Percentiles rank a stretch among this genome's conserved stretches.
Evolutionary conservation across 768 basidiomycete species (phyloP).

Genomic region (Xerocomus brunneocitrinus): DNA sequence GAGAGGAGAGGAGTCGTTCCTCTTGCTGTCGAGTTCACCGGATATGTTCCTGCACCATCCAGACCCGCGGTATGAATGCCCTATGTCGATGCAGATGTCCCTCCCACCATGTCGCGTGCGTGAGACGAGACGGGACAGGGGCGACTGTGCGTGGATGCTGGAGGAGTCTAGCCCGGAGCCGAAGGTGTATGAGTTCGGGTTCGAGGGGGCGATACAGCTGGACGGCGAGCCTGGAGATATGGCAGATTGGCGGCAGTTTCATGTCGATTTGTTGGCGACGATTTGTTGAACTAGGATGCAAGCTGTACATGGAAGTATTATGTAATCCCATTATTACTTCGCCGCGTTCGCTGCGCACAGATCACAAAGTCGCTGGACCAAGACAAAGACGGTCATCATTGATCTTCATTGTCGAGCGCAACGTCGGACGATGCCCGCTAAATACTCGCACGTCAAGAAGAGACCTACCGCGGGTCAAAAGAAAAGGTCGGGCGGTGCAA

Average conservation of each 20-base stretch:
- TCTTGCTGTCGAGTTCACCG: slow-evolving; percentile 37
- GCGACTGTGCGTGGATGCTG: slow-evolving; percentile 36
- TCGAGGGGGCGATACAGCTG: slow-evolving; percentile 30
- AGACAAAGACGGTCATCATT: background rate
- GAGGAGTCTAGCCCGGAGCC: slow-evolving; percentile 35
- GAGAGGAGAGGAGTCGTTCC: slow-evolving; percentile 40
- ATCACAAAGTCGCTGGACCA: slow-evolving; percentile 1
- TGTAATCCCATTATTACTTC: slow-evolving; percentile 9
- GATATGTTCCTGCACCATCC: slow-evolving; percentile 22
- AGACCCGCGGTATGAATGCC: slow-evolving; percentile 23
- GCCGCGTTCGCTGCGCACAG: slow-evolving; percentile 14
- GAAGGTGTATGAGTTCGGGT: slow-evolving; percentile 24
- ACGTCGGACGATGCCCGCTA: slow-evolving; percentile 51
- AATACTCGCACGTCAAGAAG: slow-evolving; percentile 75
- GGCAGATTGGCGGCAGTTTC: slow-evolving; percentile 52
- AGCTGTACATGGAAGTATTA: slow-evolving; percentile 10
- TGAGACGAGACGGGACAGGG: slow-evolving; percentile 26
- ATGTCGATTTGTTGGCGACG: slow-evolving; percentile 37
- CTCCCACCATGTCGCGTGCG: slow-evolving; percentile 28
- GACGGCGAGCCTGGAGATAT: slow-evolving; percentile 16
- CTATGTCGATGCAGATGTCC: slow-evolving; percentile 32
- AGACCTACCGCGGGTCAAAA: slow-evolving; percentile 44
- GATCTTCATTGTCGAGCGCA: slow-evolving; percentile 2
- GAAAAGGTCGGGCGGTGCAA: slow-evolving; percentile 35
- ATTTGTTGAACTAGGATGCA: background rate